Percentiles rank a stretch among this genome's conserved stretches.
phyloP scores from a whole-genome alignment of 177 flowering plant genomes.

The Vitis hybrid region DNA sequence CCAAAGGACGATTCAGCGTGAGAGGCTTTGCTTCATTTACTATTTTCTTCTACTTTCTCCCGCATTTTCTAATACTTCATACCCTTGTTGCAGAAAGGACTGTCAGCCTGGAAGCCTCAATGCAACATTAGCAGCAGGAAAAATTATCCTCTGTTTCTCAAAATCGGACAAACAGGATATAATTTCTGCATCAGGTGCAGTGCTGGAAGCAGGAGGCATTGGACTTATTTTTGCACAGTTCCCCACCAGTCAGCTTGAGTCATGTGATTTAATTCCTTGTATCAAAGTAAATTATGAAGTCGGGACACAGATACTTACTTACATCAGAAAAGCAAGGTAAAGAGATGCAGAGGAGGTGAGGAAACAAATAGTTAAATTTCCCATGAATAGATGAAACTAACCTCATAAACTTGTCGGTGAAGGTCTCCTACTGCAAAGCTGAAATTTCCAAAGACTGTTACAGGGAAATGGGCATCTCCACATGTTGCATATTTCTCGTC shows the following conservation, averaged over 20 bases:
- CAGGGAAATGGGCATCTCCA: constrained; percentile 33
- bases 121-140: constrained; percentile 35
- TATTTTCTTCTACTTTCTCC: not conserved
- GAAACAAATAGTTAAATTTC: not conserved
- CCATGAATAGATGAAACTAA: not conserved
- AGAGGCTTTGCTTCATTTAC: constrained; percentile 17
- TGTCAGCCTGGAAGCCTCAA: constrained; percentile 26
- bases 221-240: constrained; percentile 37
- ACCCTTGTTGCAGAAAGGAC: constrained; percentile 11
- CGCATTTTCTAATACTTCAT: not conserved
- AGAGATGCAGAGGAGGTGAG: not conserved
- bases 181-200: constrained; percentile 14
- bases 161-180: constrained; percentile 12
- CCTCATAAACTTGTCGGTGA: not conserved
- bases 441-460: constrained; percentile 25
- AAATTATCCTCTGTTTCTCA: constrained; percentile 42
- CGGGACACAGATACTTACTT: constrained; percentile 39
- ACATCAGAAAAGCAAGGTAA: constrained; percentile 34
- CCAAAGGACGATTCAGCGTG: constrained; percentile 6
- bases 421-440: constrained; percentile 41
- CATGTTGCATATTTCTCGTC: constrained; percentile 50
- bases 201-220: constrained; percentile 30
- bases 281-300: constrained; percentile 36
- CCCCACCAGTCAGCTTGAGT: constrained; percentile 11
- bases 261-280: constrained; percentile 27